Conservation (phyloP, 345 rosid genomes). For the Citrus sp. region DNA sequence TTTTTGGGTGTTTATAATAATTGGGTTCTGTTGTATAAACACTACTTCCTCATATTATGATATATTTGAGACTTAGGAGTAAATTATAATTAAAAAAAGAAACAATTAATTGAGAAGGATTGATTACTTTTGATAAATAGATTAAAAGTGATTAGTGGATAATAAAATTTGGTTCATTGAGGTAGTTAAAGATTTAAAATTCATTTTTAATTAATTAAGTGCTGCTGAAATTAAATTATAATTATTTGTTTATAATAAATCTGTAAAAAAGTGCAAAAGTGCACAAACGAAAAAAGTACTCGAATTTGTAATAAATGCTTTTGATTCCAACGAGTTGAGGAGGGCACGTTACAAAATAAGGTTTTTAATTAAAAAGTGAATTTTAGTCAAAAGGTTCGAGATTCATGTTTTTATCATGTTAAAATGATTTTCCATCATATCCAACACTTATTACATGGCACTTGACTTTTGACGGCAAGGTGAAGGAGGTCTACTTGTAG, state of each 20-base stretch:
- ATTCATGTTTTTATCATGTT: neutral
- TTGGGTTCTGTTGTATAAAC: conserved; percentile 4
- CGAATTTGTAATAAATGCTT: neutral
- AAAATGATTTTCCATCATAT: neutral
- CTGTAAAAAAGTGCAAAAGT: neutral
- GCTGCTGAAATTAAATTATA: neutral
- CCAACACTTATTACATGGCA: neutral
- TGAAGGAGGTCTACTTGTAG: neutral
- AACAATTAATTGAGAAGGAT: neutral
- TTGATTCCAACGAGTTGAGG: neutral
- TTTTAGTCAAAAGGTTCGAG: neutral
- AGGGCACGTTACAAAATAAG: neutral
- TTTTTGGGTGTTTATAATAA: conserved; percentile 4
- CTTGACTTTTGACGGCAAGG: neutral
- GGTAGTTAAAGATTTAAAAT: neutral
- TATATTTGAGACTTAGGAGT: neutral
- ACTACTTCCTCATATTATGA: neutral
- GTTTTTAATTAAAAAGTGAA: neutral
- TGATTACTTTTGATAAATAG: no score
- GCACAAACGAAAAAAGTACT: neutral
- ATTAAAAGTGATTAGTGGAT: neutral
- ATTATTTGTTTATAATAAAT: neutral
- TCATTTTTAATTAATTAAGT: no score
- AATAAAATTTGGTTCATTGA: neutral
- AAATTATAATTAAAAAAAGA: neutral